Evolutionary conservation across 139 green algal species (phyloP), one percentile per base, ranked within the genome.

Genomic region (Coelastrella sp.): DNA sequence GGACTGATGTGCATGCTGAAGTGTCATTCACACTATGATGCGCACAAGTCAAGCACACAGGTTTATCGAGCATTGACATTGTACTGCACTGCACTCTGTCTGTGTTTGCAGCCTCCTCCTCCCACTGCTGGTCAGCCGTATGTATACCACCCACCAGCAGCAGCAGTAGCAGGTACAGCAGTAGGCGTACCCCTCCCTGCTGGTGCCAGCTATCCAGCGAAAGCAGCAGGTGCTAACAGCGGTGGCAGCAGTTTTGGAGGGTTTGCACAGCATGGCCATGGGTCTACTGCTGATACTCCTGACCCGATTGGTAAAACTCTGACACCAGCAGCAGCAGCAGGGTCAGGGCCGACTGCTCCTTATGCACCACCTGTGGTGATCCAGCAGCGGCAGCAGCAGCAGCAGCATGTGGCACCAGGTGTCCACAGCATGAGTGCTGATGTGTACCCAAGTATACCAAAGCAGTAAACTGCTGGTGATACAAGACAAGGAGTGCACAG

Each of bases 71-170:
- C 68, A 23, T 5, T 74, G 6, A 5, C 1, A 74, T 5, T 73
- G 80, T 58, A 5, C 20, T 73, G 58, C 57, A 56, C 17, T 66
- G 78, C 3, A 20, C 3, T 11, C 16, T 14, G 54, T 20, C 77
- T 68, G 58, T n/a, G 16, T 47, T 7, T 59, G 54, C 47, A 73
- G 83, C 83, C 83, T 4, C 83, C 83, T 4, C 83, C 83, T 3
- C 83, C 83, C 3, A 88, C 83, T 17, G 68, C 83, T 57, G 83
- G 83, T 11, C 83, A 88, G 54, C 83, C 83, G 17, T 88, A 71
- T 11, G 13, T 80, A 3, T 80, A 80, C 11, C 5, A 68, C 14
- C 5, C 81, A 78, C 5, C 81, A 87, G 23, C 23, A 57, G 23
- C 23, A 57, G n/a, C 79, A 85, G 79, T 56, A 1, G 7, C 64